phyloP scores from a whole-genome alignment of 768 basidiomycete species.

The Russula griseocarnosa region DNA sequence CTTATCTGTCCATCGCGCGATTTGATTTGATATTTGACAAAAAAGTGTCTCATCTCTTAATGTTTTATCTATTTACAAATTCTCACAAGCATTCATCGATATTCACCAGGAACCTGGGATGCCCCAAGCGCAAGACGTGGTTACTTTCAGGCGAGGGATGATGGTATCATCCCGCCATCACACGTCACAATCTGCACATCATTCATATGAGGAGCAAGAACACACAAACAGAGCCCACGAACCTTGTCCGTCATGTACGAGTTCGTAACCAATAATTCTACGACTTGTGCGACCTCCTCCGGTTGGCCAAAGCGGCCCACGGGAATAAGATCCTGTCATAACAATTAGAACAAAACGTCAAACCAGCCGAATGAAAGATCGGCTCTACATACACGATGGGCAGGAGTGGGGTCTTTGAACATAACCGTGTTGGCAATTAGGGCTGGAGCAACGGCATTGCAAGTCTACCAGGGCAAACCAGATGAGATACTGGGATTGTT shows the following conservation, averaged over 20 bases:
- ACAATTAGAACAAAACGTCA: background rate
- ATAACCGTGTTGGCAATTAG: constrained; percentile 50
- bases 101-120: background rate
- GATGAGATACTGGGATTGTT: background rate
- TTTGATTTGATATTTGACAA: background rate
- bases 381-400: constrained; percentile 33
- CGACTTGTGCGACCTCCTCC: constrained; percentile 49
- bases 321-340: constrained; percentile 43
- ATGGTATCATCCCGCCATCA: constrained; percentile 28
- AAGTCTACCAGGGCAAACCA: constrained; percentile 36
- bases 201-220: background rate
- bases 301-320: constrained; percentile 50
- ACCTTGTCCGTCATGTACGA: constrained; percentile 59
- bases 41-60: background rate
- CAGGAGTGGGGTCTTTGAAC: constrained; percentile 42
- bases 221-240: constrained; percentile 4
- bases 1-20: constrained; percentile 11
- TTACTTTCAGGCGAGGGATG: constrained; percentile 20
- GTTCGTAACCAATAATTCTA: constrained; percentile 48
- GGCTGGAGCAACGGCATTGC: constrained; percentile 52
- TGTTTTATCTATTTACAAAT: background rate
- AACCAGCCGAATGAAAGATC: background rate
- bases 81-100: background rate
- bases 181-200: constrained; percentile 24
- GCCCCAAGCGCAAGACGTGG: background rate